Base-by-base conservation (phyloP, 768 basidiomycete species). In the Mycena haematopus region DNA sequence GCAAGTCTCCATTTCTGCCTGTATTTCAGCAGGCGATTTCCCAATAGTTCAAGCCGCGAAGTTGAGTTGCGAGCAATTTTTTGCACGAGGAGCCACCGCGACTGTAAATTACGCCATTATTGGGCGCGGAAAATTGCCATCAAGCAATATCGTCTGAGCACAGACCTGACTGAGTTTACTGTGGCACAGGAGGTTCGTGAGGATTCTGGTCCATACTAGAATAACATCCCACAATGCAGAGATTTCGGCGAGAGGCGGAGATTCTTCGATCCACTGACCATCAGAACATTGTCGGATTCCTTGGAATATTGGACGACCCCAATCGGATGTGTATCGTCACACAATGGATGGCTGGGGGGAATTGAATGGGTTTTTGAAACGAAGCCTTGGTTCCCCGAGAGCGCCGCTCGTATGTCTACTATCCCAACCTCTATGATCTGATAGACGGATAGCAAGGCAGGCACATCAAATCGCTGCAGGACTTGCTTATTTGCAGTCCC, bases 241-340 rank as follows among this genome's bases (percentile, higher is more conserved):
- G 27, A 24, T 58, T 58, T 25, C 24, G 15, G 8, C 36, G 31
- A 24, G 49, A 58, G 22, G 38, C 49, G 2, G 14, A 36, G 7
- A 58, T 58, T 42, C 38, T 58, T 2, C 13, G 10, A 1, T 40
- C 36, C 7, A 24, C 51, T 4, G 17, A 42, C 22, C 57, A 58
- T 51, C 36, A 36, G 1, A 38, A 47, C 10, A 33, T 58, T 31
- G 14, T 58, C 6, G 25, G 22, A 3, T 51, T 51, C 38, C 2
- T 58, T 8, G 57, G 57, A 3, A 49, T 58, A 31, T 44, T 58
- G 27, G 57, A 58, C 29, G 47, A 40, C 6, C 57, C 47, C 8
- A 19, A 19, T 21, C 57, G 57, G n/a, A 27, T 58, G 3, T 40
- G 57, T 14, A 50, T 58, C n/a, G 49, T 58, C 22, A 40, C 29